Evolutionary conservation across 1,284 basidiomycete genomes (phyloP).

Genomic region (Rhodotorula glutinis): DNA sequence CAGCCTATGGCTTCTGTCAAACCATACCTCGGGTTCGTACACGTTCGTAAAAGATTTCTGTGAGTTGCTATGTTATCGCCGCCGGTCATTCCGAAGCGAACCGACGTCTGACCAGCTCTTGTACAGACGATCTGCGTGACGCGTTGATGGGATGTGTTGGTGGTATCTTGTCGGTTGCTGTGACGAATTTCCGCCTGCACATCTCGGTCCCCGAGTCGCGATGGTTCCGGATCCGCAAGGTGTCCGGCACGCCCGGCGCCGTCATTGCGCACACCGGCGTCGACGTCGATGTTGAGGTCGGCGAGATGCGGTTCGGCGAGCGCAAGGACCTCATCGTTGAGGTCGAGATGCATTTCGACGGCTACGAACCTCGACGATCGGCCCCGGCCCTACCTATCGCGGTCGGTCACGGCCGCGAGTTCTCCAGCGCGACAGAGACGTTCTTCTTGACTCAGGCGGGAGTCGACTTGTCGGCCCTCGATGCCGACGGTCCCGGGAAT

Average conservation of each 20-base stretch:
- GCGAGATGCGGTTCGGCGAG: constrained; percentile 86
- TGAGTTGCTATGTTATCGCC: constrained; percentile 18
- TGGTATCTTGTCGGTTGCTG: constrained; percentile 86
- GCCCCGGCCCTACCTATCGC: not conserved
- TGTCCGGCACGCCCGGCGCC: constrained; percentile 75
- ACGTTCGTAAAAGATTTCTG: constrained; percentile 91
- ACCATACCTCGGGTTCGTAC: constrained; percentile 94
- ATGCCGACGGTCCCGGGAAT: constrained; percentile 48
- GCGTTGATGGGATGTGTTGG: constrained; percentile 87
- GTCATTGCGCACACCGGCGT: constrained; percentile 83
- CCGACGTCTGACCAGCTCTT: too few relatives aligned
- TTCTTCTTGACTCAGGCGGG: constrained; percentile 43
- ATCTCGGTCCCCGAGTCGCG: constrained; percentile 80
- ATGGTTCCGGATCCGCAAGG: constrained; percentile 79
- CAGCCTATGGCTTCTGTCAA: constrained; percentile 97
- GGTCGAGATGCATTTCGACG: constrained; percentile 65
- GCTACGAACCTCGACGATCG: constrained; percentile 4
- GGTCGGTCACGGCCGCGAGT: constrained; percentile 8
- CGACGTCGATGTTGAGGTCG: constrained; percentile 91
- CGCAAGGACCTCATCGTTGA: constrained; percentile 91
- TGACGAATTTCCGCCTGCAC: constrained; percentile 85
- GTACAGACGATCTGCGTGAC: constrained; percentile 68
- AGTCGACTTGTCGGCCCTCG: constrained; percentile 57
- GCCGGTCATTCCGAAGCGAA: not conserved
- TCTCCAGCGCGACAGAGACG: constrained; percentile 42